A percentile compares a stretch with the other conserved stretches of the same genome.
phyloP scores from a whole-genome alignment of 148 eudicot genomes.

The Amaranthus hypochondriacus region DNA sequence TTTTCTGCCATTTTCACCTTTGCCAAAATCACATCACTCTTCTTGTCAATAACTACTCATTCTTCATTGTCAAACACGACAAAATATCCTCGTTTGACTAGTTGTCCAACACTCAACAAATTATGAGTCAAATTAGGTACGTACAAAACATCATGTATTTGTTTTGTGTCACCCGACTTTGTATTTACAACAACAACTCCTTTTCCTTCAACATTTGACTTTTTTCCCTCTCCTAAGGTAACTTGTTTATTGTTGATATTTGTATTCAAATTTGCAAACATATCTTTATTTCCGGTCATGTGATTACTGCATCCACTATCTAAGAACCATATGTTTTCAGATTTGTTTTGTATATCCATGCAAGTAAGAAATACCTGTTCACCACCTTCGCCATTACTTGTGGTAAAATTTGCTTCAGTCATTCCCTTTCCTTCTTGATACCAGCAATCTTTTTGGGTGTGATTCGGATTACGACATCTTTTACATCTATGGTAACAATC shows the following conservation, averaged over 20 bases:
- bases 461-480: neutral
- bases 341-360: neutral
- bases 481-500: neutral
- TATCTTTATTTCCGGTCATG: neutral
- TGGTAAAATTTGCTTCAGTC: neutral
- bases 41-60: neutral
- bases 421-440: neutral
- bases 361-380: neutral
- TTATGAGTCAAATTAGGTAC: neutral
- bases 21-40: neutral
- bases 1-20: neutral
- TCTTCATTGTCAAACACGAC: neutral
- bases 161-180: neutral
- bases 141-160: neutral
- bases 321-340: neutral
- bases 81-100: neutral
- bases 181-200: neutral
- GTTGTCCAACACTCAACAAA: neutral
- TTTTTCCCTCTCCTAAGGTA: neutral
- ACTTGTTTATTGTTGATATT: neutral
- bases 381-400: neutral
- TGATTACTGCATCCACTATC: neutral
- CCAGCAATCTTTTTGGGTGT: neutral
- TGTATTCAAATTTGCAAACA: neutral
- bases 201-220: neutral